phyloP scores from a whole-genome alignment of 1,139 yeast genomes.

The Geotrichum aggregatum region DNA sequence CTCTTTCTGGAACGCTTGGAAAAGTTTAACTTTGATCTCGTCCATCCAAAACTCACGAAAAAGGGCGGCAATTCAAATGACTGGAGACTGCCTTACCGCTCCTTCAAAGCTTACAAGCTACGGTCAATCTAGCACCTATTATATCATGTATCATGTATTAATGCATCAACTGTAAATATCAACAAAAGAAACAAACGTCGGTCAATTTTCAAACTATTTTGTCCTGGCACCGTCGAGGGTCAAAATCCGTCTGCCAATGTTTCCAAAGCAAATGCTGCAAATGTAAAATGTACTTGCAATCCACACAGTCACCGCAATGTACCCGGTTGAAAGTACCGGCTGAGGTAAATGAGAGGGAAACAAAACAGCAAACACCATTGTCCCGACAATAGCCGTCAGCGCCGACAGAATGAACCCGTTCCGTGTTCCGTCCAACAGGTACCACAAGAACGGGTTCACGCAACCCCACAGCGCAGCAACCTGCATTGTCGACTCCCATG shows the following conservation, averaged over 20 bases:
- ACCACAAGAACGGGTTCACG: slow-evolving; percentile 77
- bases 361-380: slow-evolving; percentile 32
- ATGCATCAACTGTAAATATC: neutral
- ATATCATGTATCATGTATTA: neutral
- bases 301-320: slow-evolving; percentile 43
- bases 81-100: slow-evolving; percentile 71
- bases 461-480: slow-evolving; percentile 72
- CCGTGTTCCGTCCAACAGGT: slow-evolving; percentile 68
- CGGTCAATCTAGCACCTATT: slow-evolving; percentile 31
- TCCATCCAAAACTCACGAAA: slow-evolving; percentile 39
- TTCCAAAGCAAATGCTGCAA: slow-evolving; percentile 66
- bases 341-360: slow-evolving; percentile 34
- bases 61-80: slow-evolving; percentile 37
- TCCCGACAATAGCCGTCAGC: slow-evolving; percentile 33
- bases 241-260: slow-evolving; percentile 55
- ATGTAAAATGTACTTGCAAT: slow-evolving; percentile 63
- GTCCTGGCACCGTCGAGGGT: slow-evolving; percentile 21
- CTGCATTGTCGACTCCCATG: slow-evolving; percentile 74
- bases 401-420: slow-evolving; percentile 50
- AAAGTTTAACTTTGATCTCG: slow-evolving; percentile 59
- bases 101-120: slow-evolving; percentile 51
- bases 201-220: neutral
- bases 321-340: slow-evolving; percentile 24
- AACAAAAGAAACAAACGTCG: slow-evolving; percentile 8
- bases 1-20: slow-evolving; percentile 61